These are phyloP conservation scores for Cladorrhinum samala DNA, from an alignment of 495 filamentous ascomycete genomes.

Conservation along the genomic window DNA sequence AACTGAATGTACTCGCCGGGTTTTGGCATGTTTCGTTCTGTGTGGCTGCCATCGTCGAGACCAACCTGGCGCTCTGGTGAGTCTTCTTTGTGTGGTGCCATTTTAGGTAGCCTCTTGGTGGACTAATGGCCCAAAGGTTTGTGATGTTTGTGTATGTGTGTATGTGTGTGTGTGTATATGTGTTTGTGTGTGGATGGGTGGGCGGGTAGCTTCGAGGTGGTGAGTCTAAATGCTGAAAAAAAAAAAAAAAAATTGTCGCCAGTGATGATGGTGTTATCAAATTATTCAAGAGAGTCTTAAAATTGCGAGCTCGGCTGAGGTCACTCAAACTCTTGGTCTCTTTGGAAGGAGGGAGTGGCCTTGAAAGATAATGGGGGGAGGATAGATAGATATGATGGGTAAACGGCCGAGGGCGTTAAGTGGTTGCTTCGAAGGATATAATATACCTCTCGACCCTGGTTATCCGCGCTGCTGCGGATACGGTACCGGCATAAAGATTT, in stretches of 20 bases:
- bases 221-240: no score
- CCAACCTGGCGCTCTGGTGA: neutral
- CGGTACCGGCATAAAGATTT: neutral
- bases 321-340: neutral
- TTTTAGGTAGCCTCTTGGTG: neutral
- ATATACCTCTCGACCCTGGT: neutral
- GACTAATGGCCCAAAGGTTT: neutral
- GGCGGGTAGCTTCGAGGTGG: neutral
- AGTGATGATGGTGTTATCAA: no score
- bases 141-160: no score
- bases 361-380: neutral
- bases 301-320: no score
- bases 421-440: neutral
- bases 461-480: neutral
- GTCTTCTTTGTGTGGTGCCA: slow-evolving; percentile 23
- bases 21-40: slow-evolving; percentile 31
- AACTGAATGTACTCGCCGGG: slow-evolving; percentile 42
- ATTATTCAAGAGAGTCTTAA: no score
- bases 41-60: neutral
- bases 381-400: neutral
- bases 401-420: no score
- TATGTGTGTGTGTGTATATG: no score
- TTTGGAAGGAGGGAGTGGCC: neutral
- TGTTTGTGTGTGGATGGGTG: no score
- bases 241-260: no score